These are phyloP conservation scores for Verticillium zaregamsianum DNA, from an alignment of 2,329 filamentous ascomycete genomes.

Conservation along the genomic window DNA sequence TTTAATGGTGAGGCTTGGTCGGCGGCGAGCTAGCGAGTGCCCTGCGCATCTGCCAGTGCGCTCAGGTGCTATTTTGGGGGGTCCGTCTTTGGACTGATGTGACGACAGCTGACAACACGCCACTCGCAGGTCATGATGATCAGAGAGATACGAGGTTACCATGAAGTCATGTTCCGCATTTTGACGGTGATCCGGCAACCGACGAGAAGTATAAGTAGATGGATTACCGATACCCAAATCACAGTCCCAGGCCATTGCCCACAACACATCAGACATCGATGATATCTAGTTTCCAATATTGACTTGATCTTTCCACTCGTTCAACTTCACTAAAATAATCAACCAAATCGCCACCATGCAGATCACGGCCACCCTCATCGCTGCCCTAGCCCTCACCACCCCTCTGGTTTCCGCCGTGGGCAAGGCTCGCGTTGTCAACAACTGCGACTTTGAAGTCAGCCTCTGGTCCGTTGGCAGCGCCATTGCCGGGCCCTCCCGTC, in stretches of 20 bases:
- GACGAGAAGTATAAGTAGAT: background rate
- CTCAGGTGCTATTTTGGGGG: background rate
- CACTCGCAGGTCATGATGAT: background rate
- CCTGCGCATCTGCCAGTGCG: background rate
- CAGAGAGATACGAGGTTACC: background rate
- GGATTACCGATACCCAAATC: background rate
- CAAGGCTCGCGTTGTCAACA: constrained; percentile 30
- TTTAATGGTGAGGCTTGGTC: background rate
- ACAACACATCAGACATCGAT: background rate
- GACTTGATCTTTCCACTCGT: background rate
- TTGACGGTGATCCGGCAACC: background rate
- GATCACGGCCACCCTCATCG: constrained; percentile 11
- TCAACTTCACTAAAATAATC: background rate
- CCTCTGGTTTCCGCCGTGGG: constrained; percentile 21
- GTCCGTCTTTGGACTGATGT: background rate
- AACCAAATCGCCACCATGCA: background rate
- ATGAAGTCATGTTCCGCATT: background rate
- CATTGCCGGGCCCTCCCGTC: constrained; percentile 19
- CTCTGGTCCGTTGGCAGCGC: constrained; percentile 33
- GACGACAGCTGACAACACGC: background rate
- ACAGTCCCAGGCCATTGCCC: background rate
- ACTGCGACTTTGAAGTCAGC: constrained; percentile 28
- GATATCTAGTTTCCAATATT: background rate
- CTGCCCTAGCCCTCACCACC: constrained; percentile 17
- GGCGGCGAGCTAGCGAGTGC: background rate